A percentile compares a stretch with the other conserved stretches of the same genome.
These are phyloP conservation scores for Epithele typhae DNA, from an alignment of 768 basidiomycete species.

Conservation along the genomic window DNA sequence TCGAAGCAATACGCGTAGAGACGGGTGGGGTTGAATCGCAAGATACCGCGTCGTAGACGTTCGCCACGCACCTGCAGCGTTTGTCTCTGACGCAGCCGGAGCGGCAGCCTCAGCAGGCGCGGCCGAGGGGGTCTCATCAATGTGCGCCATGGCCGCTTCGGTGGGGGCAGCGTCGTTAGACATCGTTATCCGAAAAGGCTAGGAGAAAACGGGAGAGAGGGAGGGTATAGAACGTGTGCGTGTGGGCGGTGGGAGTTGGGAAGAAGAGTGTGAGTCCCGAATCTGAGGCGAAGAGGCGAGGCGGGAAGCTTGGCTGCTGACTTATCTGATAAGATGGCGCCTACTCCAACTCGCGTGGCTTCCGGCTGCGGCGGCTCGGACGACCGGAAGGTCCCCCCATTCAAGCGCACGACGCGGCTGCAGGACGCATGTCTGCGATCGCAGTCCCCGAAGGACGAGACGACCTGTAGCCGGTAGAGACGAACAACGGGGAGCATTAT, in stretches of 20 bases:
- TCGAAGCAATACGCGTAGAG: background rate
- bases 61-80: background rate
- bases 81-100: background rate
- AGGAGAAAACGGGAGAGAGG: conserved; percentile 5
- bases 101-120: background rate
- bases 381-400: background rate
- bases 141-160: too few relatives aligned
- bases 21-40: too few relatives aligned
- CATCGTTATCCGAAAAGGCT: too few relatives aligned
- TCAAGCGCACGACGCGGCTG: background rate
- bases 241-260: background rate
- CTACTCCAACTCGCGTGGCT: background rate
- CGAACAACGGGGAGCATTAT: too few relatives aligned
- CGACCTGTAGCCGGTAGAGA: too few relatives aligned
- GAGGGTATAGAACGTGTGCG: background rate
- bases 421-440: background rate
- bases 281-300: too few relatives aligned
- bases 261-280: too few relatives aligned
- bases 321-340: background rate
- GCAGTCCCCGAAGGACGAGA: background rate
- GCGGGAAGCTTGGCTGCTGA: background rate
- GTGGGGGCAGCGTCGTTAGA: too few relatives aligned
- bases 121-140: background rate
- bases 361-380: background rate
- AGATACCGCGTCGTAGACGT: too few relatives aligned